Conservation (phyloP, 2,329 filamentous ascomycete species). For the Alternaria metachromatica region DNA sequence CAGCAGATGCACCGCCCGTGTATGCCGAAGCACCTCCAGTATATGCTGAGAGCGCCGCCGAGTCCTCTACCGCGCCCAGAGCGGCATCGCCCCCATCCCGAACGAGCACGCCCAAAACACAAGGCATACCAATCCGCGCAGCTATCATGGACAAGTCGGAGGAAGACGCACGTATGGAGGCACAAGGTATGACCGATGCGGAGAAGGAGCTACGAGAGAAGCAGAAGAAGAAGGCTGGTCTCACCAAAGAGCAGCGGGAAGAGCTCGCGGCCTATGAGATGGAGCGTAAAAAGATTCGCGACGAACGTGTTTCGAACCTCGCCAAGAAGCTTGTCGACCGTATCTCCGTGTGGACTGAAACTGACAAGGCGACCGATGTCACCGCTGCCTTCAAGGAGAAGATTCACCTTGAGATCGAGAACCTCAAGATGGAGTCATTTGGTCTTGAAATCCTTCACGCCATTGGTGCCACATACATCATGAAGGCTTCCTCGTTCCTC, state of each 20-base stretch:
- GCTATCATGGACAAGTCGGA: conserved; percentile 89
- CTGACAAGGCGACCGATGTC: conserved; percentile 84
- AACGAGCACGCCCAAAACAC: conserved; percentile 58
- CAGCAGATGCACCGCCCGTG: conserved; percentile 45
- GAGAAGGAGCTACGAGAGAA: conserved; percentile 79
- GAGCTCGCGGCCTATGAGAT: conserved; percentile 87
- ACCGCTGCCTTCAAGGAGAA: conserved; percentile 92
- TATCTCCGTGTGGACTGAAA: conserved; percentile 95
- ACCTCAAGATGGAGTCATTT: conserved; percentile 99
- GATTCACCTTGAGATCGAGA: conserved; percentile 92
- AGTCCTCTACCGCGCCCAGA: conserved; percentile 36
- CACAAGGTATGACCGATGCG: conserved; percentile 71
- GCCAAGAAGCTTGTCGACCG: conserved; percentile 86
- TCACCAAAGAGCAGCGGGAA: conserved; percentile 92
- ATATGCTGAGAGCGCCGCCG: conserved; percentile 55
- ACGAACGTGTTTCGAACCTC: conserved; percentile 88
- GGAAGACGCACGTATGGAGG: conserved; percentile 71
- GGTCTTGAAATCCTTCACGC: conserved; percentile 95
- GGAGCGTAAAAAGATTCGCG: conserved; percentile 81
- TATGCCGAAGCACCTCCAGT: conserved; percentile 47
- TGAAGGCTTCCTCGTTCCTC: conserved; percentile 84
- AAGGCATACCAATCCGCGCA: conserved; percentile 74
- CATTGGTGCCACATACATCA: conserved; percentile 87
- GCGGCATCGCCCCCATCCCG: conserved; percentile 49
- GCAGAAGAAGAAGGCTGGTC: conserved; percentile 86